Percentiles rank a stretch among this genome's conserved stretches.
Evolutionary conservation across 2,329 filamentous ascomycete species (phyloP).

Genomic region (Ascochyta pisi): DNA sequence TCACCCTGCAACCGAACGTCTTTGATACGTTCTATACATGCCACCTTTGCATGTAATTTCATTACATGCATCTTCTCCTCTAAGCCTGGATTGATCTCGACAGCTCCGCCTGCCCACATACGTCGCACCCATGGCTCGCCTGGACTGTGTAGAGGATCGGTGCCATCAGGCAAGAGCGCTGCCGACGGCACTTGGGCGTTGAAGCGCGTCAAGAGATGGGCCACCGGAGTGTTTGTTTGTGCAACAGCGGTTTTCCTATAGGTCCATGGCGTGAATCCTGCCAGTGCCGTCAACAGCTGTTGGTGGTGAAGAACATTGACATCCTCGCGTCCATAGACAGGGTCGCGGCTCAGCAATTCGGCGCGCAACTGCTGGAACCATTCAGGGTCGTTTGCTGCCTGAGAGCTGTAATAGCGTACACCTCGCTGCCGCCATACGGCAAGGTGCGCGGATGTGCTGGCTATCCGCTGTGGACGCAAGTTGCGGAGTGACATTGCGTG

Average conservation of each 20-base stretch:
- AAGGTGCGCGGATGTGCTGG: constrained; percentile 16
- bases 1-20: constrained; percentile 59
- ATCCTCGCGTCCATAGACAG: constrained; percentile 62
- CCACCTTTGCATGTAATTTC: constrained; percentile 17
- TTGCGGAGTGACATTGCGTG: constrained; percentile 29
- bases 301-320: constrained; percentile 63
- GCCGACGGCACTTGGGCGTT: constrained; percentile 70
- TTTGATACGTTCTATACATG: constrained; percentile 55
- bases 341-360: constrained; percentile 56
- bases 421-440: constrained; percentile 23
- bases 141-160: constrained; percentile 79
- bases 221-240: constrained; percentile 38
- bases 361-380: constrained; percentile 39
- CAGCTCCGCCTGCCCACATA: constrained; percentile 86
- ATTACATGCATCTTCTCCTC: constrained; percentile 19
- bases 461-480: constrained; percentile 21
- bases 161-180: constrained; percentile 78
- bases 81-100: constrained; percentile 58
- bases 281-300: constrained; percentile 62
- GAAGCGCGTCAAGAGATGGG: constrained; percentile 89
- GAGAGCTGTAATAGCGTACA: constrained; percentile 25
- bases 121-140: constrained; percentile 74
- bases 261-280: not conserved
- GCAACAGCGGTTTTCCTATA: not conserved
- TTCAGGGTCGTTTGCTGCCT: constrained; percentile 14